Percentiles rank a stretch among this genome's conserved stretches.
These are phyloP conservation scores for Medicago truncatula DNA, from an alignment of 306 rosid genomes.

Conservation along the genomic window MtrunA17r5.0-ANR NC_053047.1:24496001-24496500, in stretches of 20 bases:
- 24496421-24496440: conserved; percentile 61
- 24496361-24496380: conserved; percentile 77
- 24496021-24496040: too few relatives aligned
- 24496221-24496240: neutral
- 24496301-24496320: neutral
- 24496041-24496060: neutral
- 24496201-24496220: neutral
- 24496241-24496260: conserved; percentile 6
- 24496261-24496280: conserved; percentile 4
- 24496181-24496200: neutral
- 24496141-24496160: neutral
- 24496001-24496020: too few relatives aligned
- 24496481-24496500: conserved; percentile 99
- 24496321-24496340: neutral
- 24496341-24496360: conserved; percentile 16
- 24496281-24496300: conserved; percentile 6
- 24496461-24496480: conserved; percentile 88
- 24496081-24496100: neutral
- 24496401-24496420: conserved; percentile 82
- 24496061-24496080: neutral
- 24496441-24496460: conserved; percentile 74
- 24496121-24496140: neutral
- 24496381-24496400: conserved; percentile 86
- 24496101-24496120: neutral
- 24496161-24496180: neutral